Evolutionary conservation across 192 early-diverging fungal species (phyloP).

Genomic region (Spizellomyces punctatus): DNA sequence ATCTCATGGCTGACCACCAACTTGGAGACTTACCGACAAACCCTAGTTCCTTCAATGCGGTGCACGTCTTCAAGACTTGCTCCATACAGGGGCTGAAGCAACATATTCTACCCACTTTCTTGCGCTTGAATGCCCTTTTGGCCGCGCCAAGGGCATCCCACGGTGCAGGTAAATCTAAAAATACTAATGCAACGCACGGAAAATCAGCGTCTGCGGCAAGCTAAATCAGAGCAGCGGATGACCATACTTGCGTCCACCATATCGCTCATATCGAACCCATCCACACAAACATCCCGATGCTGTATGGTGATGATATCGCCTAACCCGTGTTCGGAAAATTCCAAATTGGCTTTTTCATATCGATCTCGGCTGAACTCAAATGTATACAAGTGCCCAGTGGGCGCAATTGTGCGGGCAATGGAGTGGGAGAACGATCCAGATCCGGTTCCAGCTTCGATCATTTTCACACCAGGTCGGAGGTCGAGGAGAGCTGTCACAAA

Average conservation of each 20-base stretch:
- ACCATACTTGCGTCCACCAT: constrained; percentile 70
- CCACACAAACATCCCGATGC: constrained; percentile 84
- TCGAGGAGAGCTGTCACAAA: constrained; percentile 82
- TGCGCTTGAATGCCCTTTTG: constrained; percentile 81
- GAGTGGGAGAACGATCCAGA: constrained; percentile 98
- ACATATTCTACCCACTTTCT: constrained; percentile 84
- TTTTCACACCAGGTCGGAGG: constrained; percentile 77
- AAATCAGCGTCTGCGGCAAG: constrained; percentile 6
- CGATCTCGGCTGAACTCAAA: constrained; percentile 93
- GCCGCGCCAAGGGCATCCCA: constrained; percentile 90
- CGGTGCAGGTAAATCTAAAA: constrained; percentile 94
- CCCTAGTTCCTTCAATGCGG: constrained; percentile 75
- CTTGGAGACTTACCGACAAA: constrained; percentile 70
- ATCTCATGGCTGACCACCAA: background rate
- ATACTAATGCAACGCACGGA: constrained; percentile 59
- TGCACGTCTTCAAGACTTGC: constrained; percentile 83
- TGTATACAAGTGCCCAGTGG: constrained; percentile 85
- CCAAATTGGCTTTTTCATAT: constrained; percentile 61
- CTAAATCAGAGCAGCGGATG: background rate
- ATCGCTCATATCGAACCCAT: constrained; percentile 80
- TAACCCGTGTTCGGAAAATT: constrained; percentile 81
- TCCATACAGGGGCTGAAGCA: constrained; percentile 97
- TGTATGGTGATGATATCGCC: constrained; percentile 68
- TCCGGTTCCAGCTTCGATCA: constrained; percentile 93
- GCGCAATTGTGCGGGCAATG: constrained; percentile 83